Evolutionary conservation across 257 asterid species (phyloP).

Genomic region (Verbena officinalis): DNA sequence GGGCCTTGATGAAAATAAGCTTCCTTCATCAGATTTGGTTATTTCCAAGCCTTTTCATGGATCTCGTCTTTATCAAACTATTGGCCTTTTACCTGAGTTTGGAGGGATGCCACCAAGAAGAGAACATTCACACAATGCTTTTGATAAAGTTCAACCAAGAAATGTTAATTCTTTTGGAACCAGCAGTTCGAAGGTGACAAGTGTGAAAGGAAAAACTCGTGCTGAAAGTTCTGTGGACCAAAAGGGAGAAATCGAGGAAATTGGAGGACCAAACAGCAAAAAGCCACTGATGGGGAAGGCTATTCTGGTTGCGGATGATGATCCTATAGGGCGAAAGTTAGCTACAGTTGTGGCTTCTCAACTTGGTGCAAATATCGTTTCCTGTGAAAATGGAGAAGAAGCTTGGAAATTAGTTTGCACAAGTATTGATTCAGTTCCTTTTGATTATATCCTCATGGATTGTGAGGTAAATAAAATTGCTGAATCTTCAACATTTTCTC

Average conservation of each 20-base stretch:
- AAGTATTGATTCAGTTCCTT: conserved; percentile 37
- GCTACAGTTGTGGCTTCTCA: conserved; percentile 38
- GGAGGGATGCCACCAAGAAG: conserved; percentile 33
- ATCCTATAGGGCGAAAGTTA: conserved; percentile 36
- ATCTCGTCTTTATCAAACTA: conserved; percentile 51
- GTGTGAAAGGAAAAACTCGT: conserved; percentile 4
- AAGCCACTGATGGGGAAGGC: conserved; percentile 56
- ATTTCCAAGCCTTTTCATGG: conserved; percentile 77
- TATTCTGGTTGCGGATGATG: conserved; percentile 69
- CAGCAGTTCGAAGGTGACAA: conserved; percentile 5
- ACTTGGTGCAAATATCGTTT: conserved; percentile 49
- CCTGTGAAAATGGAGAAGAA: conserved; percentile 58
- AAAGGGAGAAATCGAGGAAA: conserved; percentile 24
- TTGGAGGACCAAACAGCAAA: conserved; percentile 8
- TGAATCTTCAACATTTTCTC: neutral
- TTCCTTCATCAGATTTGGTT: conserved; percentile 55
- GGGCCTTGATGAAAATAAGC: conserved; percentile 48
- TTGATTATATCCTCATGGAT: conserved; percentile 77
- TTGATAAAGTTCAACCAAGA: conserved; percentile 4
- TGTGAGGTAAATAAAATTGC: conserved; percentile 54
- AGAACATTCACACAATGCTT: conserved; percentile 12
- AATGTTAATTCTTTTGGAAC: neutral
- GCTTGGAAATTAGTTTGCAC: conserved; percentile 48
- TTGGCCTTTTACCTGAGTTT: conserved; percentile 64
- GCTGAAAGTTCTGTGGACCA: neutral